Conservation (phyloP, 2,329 filamentous ascomycete species). For the Alternaria gansuensis region DNA sequence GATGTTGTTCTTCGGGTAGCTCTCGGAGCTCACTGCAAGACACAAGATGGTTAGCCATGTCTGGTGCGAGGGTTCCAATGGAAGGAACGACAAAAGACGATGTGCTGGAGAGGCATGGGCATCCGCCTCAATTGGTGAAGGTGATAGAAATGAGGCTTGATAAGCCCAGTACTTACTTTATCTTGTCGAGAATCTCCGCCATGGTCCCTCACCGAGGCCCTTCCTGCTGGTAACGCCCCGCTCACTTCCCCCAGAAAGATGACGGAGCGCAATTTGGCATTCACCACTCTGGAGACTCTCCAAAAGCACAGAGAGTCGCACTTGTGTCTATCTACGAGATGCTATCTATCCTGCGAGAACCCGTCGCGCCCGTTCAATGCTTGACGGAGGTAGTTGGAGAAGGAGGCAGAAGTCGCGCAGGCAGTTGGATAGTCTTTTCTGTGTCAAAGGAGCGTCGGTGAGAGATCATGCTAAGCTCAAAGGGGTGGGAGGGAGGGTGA, state of each 20-base stretch:
- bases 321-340: constrained; percentile 22
- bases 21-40: constrained; percentile 48
- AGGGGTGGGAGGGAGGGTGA: constrained; percentile 6
- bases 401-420: not conserved
- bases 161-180: constrained; percentile 40
- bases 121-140: not conserved
- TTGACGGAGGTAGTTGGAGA: constrained; percentile 1
- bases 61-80: constrained; percentile 6
- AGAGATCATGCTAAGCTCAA: constrained; percentile 9
- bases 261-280: constrained; percentile 25
- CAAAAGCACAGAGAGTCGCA: constrained; percentile 4
- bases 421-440: constrained; percentile 5
- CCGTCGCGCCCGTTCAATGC: constrained; percentile 10
- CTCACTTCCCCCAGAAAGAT: constrained; percentile 14
- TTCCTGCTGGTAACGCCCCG: constrained; percentile 14
- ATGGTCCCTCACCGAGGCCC: constrained; percentile 31
- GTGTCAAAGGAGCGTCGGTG: constrained; percentile 13
- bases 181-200: constrained; percentile 48
- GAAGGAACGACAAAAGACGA: not conserved
- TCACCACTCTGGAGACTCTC: constrained; percentile 15
- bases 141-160: constrained; percentile 4
- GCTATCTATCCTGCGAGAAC: constrained; percentile 20
- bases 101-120: not conserved
- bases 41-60: constrained; percentile 34
- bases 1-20: constrained; percentile 54